Evolutionary conservation across 495 filamentous ascomycete species (phyloP), one percentile per base, ranked within the genome.

Genomic region (Trichoderma virens): DNA sequence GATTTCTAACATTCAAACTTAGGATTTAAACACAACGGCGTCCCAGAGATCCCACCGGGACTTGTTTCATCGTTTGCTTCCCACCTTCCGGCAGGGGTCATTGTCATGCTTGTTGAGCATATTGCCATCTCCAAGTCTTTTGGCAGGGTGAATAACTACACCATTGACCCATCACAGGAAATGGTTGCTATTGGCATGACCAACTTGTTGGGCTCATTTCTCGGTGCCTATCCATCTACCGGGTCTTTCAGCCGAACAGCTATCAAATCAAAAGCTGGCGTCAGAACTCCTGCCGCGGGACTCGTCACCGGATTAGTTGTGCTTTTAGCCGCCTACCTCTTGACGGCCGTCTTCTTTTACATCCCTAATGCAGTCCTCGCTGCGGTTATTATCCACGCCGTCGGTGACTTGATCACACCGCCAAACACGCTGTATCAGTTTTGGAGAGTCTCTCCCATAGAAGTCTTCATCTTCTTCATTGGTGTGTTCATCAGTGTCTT

Each of bases 61-160:
- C 81, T 94, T 62, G 83, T 93, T 68, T 78, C 68, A 2, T 70
- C 83, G 8, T 91, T 91, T 70, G 74, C 80, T 11, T 74, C 74
- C 43, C 75, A 92, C 60, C 76, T 96, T 0, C 92, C 92, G 0
- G 89, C 88, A 18, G 85, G 87, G 0, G 89, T 97, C 54, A 97
- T 98, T 67, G 95, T 98, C 8, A 79, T 98, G 51, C 79, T 98
- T 56, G 97, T 98, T 68, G 94, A 98, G 74, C 91, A 95, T 72
- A 93, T 94, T 67, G 89, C 95, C n/a, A 98, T 98, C 66, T 91
- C 93, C 38, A 98, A 98, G 75, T 98, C 94, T 0, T 98, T 98
- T 65, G 94, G 94, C 5, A 85, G 94, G 51, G 83, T 98, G 67
- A 97, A 97, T 79, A 97, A 97, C 77, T 98, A 98, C 76, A 90